Conservation (phyloP, 225 moss, liverwort and hornwort genomes). For the Pseudoscleropodium purum region DNA sequence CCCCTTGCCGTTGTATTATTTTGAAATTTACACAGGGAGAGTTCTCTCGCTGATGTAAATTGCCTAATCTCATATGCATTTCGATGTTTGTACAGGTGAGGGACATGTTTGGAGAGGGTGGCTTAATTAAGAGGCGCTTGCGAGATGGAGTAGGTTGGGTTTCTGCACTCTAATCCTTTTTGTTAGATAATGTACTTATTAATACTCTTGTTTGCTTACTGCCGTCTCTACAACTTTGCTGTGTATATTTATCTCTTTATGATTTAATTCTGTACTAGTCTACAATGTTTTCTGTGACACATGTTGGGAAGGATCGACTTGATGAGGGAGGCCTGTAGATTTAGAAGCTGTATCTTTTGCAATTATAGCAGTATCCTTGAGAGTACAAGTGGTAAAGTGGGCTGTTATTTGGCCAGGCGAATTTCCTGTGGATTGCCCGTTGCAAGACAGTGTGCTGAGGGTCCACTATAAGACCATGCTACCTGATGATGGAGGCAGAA, state of each 20-base stretch:
- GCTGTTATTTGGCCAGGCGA: slow-evolving; percentile 54
- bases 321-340: neutral
- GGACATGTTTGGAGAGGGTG: slow-evolving; percentile 90
- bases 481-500: slow-evolving; percentile 59
- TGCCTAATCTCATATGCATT: neutral
- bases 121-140: slow-evolving; percentile 75
- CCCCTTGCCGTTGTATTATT: neutral
- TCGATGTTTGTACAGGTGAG: slow-evolving; percentile 50
- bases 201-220: neutral
- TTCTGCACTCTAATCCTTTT: neutral
- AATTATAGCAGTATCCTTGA: neutral
- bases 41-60: neutral
- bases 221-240: neutral
- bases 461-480: slow-evolving; percentile 84
- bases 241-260: neutral
- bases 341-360: neutral
- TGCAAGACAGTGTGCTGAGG: slow-evolving; percentile 84
- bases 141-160: slow-evolving; percentile 76
- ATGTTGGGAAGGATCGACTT: neutral
- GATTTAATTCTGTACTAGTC: neutral
- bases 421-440: slow-evolving; percentile 96
- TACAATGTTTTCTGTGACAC: neutral
- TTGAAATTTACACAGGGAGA: neutral
- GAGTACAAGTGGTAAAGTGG: neutral
- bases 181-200: neutral